Percentiles rank a stretch among this genome's conserved stretches.
Evolutionary conservation across 2,329 filamentous ascomycete genomes (phyloP).

Genomic region (Magnaporthales sp.): DNA sequence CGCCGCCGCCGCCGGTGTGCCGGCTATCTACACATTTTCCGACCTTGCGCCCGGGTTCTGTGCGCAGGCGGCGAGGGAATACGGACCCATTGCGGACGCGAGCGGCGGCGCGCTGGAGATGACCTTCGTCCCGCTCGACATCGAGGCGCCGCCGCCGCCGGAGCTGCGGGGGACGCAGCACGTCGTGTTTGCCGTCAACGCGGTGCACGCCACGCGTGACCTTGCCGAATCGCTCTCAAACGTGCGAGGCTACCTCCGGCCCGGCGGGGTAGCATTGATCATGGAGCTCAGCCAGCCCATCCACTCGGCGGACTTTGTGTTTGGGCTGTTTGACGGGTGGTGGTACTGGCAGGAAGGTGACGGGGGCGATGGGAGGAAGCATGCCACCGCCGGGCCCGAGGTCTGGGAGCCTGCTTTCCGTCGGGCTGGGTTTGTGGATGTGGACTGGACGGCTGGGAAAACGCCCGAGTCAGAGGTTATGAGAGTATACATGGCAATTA

Average conservation of each 20-base stretch:
- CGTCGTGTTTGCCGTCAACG: conserved; percentile 23
- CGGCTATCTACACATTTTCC: conserved; percentile 29
- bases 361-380: too few relatives aligned
- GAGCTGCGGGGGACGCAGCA: conserved; percentile 18
- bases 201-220: conserved; percentile 23
- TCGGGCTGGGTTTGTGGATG: too few relatives aligned
- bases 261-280: conserved; percentile 24
- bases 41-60: conserved; percentile 24
- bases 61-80: conserved; percentile 12
- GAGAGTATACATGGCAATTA: too few relatives aligned
- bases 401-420: too few relatives aligned
- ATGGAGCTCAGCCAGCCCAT: conserved; percentile 23
- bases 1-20: conserved; percentile 13
- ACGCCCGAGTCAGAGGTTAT: too few relatives aligned
- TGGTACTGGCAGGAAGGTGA: conserved; percentile 25
- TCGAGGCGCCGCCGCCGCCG: conserved; percentile 16
- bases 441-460: too few relatives aligned
- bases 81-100: conserved; percentile 10
- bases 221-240: conserved; percentile 13
- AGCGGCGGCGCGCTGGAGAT: conserved; percentile 10
- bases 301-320: conserved; percentile 24
- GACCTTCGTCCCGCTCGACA: conserved; percentile 19
- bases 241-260: conserved; percentile 17
- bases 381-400: too few relatives aligned
- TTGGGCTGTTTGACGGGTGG: conserved; percentile 28